Conservation (phyloP, 1,284 basidiomycete genomes). For the Caloboletus inedulis region DNA sequence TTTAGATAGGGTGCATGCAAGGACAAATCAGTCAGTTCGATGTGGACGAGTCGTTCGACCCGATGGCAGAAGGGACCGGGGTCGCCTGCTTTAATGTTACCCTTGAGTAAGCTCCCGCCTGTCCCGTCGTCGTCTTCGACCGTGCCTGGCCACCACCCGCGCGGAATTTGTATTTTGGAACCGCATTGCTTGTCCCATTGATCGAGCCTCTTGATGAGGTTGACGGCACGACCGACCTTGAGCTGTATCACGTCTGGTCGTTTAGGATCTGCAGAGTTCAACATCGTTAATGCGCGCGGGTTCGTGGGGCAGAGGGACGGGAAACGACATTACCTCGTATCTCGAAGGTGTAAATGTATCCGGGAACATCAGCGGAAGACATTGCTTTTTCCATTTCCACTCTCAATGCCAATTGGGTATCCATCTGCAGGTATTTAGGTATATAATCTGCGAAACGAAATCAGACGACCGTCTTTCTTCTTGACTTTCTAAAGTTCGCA, state of each 20-base stretch:
- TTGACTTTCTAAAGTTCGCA: slow-evolving; percentile 11
- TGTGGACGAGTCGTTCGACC: slow-evolving; percentile 68
- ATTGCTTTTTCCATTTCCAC: slow-evolving; percentile 69
- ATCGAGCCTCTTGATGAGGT: slow-evolving; percentile 51
- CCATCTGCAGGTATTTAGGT: slow-evolving; percentile 57
- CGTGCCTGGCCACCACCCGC: slow-evolving; percentile 50
- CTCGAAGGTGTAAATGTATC: slow-evolving; percentile 78
- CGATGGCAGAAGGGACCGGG: slow-evolving; percentile 47
- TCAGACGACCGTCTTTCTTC: slow-evolving; percentile 13
- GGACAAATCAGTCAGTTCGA: slow-evolving; percentile 69
- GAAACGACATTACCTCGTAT: slow-evolving; percentile 51
- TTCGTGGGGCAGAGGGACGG: neutral
- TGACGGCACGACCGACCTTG: slow-evolving; percentile 52
- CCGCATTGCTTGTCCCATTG: slow-evolving; percentile 72
- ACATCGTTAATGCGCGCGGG: neutral
- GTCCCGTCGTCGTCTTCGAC: slow-evolving; percentile 23
- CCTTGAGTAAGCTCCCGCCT: slow-evolving; percentile 39
- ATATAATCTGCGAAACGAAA: slow-evolving; percentile 56
- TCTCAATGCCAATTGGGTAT: slow-evolving; percentile 61
- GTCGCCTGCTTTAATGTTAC: slow-evolving; percentile 49
- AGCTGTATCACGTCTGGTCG: slow-evolving; percentile 38
- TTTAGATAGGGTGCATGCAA: slow-evolving; percentile 58
- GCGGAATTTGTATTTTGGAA: slow-evolving; percentile 48
- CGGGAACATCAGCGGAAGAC: slow-evolving; percentile 55
- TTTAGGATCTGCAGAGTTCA: slow-evolving; percentile 24